Base-by-base conservation (phyloP, 2,329 filamentous ascomycete genomes). In the Mariannaea elegans region DNA sequence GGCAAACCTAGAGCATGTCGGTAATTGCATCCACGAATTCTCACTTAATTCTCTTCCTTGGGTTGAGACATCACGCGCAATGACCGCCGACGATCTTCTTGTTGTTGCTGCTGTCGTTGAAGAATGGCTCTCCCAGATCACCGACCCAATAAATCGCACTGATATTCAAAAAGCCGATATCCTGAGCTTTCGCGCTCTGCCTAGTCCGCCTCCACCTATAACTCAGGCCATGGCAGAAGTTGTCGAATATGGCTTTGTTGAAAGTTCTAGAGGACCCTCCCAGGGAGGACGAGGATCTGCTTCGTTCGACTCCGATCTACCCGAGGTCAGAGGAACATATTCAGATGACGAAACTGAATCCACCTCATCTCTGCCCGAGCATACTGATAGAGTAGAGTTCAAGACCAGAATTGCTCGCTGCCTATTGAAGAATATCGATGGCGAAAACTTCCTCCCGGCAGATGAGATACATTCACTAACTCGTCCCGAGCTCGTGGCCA, bases 11-110 rank as follows among this genome's bases (percentile, higher is more conserved):
- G 51, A 54, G 51, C 51, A 54, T 46, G 21, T 54, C n/a, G 51
- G 51, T 16, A 54, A 54, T 39, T 54, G 41, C 18, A 54, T 54
- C 41, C 51, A 46, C 51, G 41, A 54, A 32, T 54, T 46, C 34
- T 54, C 51, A 8, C 51, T 54, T 13, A 54, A 46, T 31, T 18
- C 51, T 19, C 51, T 54, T 12, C 51, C 51, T 12, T 54, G 41
- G 51, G 41, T 32, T 29, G 14, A 38, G 8, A n/a, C 29, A 7
- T 27, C 6, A 3, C 3, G n/a, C 27, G 19, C 7, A 29, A 36
- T 24, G 13, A 24, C 24, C 32, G 31, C 23, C n/a, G 23, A 39
- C 18, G 3, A 14, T 2, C 14, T 10, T 4, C 16, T 3, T 9
- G 9, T 4, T 7, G 3, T 24, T 12, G 3, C 10, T 21, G 7